Conservation (phyloP, 768 basidiomycete genomes). For the Scleroderma citrinum region DNA sequence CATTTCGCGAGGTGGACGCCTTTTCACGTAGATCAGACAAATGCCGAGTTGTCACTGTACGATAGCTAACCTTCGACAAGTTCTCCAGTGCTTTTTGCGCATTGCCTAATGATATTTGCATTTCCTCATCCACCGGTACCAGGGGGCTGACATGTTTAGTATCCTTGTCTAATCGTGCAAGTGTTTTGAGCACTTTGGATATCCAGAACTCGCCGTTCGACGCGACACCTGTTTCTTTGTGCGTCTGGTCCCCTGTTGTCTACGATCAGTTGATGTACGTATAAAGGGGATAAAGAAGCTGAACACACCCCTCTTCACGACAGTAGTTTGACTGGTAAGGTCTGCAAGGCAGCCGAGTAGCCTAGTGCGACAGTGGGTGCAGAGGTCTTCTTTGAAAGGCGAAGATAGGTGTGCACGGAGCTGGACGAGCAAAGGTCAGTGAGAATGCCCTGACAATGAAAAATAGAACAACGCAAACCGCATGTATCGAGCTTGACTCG, state of each 20-base stretch:
- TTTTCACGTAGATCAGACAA: not conserved
- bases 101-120: slow-evolving; percentile 38
- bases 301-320: slow-evolving; percentile 46
- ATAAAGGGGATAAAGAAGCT: not conserved
- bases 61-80: slow-evolving; percentile 38
- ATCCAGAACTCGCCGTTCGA: slow-evolving; percentile 80
- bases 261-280: too few relatives aligned
- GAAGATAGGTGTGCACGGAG: slow-evolving; percentile 58
- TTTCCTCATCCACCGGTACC: slow-evolving; percentile 51
- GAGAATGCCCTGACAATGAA: not conserved
- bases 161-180: slow-evolving; percentile 56
- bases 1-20: slow-evolving; percentile 13
- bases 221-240: slow-evolving; percentile 54
- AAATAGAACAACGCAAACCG: slow-evolving; percentile 40
- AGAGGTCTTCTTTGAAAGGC: slow-evolving; percentile 67
- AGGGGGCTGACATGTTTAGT: slow-evolving; percentile 58
- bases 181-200: slow-evolving; percentile 51
- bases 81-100: slow-evolving; percentile 37
- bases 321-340: slow-evolving; percentile 51
- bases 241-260: slow-evolving; percentile 44
- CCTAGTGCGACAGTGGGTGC: slow-evolving; percentile 57
- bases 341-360: slow-evolving; percentile 72
- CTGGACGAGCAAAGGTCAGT: slow-evolving; percentile 32
- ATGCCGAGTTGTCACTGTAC: not conserved
- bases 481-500: slow-evolving; percentile 51